Conservation (phyloP, 768 basidiomycete genomes). For the Boletus fagicola region DNA sequence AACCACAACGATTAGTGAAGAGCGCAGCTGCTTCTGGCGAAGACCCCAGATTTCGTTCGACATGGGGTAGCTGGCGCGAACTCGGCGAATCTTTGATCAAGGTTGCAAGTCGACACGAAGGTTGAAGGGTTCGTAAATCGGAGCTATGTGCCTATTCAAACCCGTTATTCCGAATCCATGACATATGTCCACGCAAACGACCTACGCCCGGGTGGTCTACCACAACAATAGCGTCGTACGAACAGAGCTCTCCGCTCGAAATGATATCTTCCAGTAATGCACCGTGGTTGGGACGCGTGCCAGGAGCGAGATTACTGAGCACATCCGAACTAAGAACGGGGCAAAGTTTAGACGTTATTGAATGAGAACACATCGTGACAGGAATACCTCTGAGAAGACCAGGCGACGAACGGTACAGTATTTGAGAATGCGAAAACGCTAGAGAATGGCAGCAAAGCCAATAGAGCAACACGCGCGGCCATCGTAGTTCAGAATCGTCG, state of each 20-base stretch:
- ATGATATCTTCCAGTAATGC: constrained; percentile 47
- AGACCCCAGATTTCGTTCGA: constrained; percentile 34
- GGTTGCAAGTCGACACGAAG: constrained; percentile 48
- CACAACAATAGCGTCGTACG: constrained; percentile 63
- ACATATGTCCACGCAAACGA: constrained; percentile 8
- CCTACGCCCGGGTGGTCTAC: constrained; percentile 73
- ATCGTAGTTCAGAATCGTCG: constrained; percentile 31
- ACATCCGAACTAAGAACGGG: constrained; percentile 43
- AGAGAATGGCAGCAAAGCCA: constrained; percentile 43
- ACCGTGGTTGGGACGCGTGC: constrained; percentile 28
- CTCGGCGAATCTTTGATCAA: constrained; percentile 50
- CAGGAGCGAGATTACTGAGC: constrained; percentile 43
- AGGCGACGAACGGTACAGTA: constrained; percentile 64
- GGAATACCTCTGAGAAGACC: constrained; percentile 65
- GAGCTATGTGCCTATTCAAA: constrained; percentile 63
- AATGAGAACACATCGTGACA: background rate
- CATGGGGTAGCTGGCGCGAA: constrained; percentile 62
- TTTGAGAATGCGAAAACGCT: constrained; percentile 54
- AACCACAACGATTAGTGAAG: constrained; percentile 54
- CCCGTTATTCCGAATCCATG: constrained; percentile 3
- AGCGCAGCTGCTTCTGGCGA: constrained; percentile 39
- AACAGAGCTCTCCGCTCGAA: constrained; percentile 49
- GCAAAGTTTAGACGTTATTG: background rate
- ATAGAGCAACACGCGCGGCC: constrained; percentile 42
- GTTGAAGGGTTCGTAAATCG: constrained; percentile 63